phyloP scores from a whole-genome alignment of 192 early-diverging fungal genomes.

The Funneliformis mosseae region DNA sequence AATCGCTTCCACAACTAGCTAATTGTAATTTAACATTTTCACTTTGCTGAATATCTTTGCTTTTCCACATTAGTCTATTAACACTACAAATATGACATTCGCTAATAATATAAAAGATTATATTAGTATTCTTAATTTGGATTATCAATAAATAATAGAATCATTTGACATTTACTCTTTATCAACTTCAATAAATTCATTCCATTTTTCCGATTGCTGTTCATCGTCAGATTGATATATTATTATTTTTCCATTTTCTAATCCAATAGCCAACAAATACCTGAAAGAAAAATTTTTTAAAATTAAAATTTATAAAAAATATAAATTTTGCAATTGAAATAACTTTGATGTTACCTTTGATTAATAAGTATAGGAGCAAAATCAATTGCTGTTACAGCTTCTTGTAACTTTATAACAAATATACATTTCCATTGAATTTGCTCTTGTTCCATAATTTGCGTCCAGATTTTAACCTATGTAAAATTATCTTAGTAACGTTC shows the following conservation, averaged over 20 bases:
- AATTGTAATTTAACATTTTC: constrained; percentile 49
- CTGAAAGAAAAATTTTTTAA: constrained; percentile 15
- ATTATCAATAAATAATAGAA: not conserved
- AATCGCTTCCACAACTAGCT: constrained; percentile 73
- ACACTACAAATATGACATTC: constrained; percentile 39
- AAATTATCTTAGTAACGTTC: not conserved
- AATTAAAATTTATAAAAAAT: constrained; percentile 31
- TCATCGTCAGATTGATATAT: constrained; percentile 48
- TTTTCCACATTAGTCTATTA: constrained; percentile 19
- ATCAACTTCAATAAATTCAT: constrained; percentile 40
- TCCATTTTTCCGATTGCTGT: constrained; percentile 39
- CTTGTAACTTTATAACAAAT: constrained; percentile 72
- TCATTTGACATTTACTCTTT: constrained; percentile 47
- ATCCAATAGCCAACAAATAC: constrained; percentile 77
- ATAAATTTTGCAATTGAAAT: not conserved
- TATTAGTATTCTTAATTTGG: not conserved
- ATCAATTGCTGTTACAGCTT: constrained; percentile 83
- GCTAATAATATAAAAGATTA: not conserved
- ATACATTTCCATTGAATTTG: constrained; percentile 45
- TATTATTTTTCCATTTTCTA: constrained; percentile 80
- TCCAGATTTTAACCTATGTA: constrained; percentile 75
- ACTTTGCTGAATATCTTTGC: not conserved
- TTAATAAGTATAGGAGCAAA: constrained; percentile 61
- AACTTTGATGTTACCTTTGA: constrained; percentile 35
- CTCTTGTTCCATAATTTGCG: constrained; percentile 27